phyloP scores from a whole-genome alignment of 2,329 filamentous ascomycete species.

The Scytalidium lignicola region DNA sequence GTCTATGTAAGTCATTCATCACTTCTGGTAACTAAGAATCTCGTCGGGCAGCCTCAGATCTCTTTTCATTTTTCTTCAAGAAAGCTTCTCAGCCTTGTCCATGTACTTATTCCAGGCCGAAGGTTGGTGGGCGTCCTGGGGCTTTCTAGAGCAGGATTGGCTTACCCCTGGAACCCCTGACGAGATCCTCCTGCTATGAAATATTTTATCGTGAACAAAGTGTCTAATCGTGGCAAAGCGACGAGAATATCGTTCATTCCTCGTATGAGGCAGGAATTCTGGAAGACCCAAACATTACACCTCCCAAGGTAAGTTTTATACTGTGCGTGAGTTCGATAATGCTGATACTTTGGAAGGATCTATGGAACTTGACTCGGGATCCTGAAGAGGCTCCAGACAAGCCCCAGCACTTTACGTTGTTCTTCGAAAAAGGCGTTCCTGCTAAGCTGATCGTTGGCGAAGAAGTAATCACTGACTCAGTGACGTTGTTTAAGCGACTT shows the following conservation, averaged over 20 bases:
- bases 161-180: no score
- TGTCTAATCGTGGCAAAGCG: conserved; percentile 19
- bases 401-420: conserved; percentile 65
- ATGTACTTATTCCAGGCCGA: no score
- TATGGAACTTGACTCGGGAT: conserved; percentile 73
- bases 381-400: conserved; percentile 65
- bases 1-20: conserved; percentile 48
- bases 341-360: conserved; percentile 40
- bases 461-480: conserved; percentile 60
- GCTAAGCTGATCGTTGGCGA: conserved; percentile 53
- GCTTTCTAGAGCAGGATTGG: no score
- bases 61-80: no score
- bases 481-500: conserved; percentile 66
- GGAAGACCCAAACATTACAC: conserved; percentile 58
- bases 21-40: no score
- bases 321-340: no score
- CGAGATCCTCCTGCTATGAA: no score
- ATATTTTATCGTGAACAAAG: no score
- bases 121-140: no score
- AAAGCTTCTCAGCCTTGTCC: no score
- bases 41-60: no score
- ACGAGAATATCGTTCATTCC: conserved; percentile 71
- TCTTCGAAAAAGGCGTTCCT: conserved; percentile 72
- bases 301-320: conserved; percentile 42
- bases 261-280: conserved; percentile 75